Conservation (phyloP, 1,284 basidiomycete genomes). For the Taiwanofungus camphoratus region DNA sequence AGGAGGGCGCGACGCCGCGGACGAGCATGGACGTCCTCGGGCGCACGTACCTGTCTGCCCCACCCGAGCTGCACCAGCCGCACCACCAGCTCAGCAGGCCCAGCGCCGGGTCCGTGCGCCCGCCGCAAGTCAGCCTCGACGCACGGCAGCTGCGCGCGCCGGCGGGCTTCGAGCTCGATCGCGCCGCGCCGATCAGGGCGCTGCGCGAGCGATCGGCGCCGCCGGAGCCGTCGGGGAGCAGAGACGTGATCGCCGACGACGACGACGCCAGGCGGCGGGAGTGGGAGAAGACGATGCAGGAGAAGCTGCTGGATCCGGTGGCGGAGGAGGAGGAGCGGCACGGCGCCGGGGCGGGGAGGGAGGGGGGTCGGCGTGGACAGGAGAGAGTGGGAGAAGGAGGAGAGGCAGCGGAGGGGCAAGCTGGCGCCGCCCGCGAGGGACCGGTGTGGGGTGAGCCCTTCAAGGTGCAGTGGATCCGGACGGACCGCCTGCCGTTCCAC, state of each 20-base stretch:
- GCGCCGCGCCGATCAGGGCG: slow-evolving; percentile 37
- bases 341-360: neutral
- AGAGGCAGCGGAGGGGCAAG: slow-evolving; percentile 4
- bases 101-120: slow-evolving; percentile 25
- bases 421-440: slow-evolving; percentile 22
- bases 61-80: slow-evolving; percentile 41
- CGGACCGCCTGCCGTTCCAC: slow-evolving; percentile 70
- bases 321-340: slow-evolving; percentile 22
- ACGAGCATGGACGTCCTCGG: slow-evolving; percentile 1
- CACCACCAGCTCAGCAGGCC: slow-evolving; percentile 18
- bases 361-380: neutral
- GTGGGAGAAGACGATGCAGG: slow-evolving; percentile 13
- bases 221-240: slow-evolving; percentile 5
- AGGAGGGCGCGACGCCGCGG: neutral
- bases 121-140: slow-evolving; percentile 24
- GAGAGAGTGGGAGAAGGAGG: slow-evolving; percentile 10
- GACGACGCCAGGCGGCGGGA: slow-evolving; percentile 4
- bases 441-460: slow-evolving; percentile 71
- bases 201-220: slow-evolving; percentile 22
- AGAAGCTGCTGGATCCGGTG: slow-evolving; percentile 15
- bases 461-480: slow-evolving; percentile 81
- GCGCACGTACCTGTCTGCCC: slow-evolving; percentile 38
- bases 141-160: slow-evolving; percentile 27
- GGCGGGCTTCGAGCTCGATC: slow-evolving; percentile 37
- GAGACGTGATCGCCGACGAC: slow-evolving; percentile 6